Evolutionary conservation across 78 protist species (phyloP).

Genomic region (Dictyostelium citrinum): DNA sequence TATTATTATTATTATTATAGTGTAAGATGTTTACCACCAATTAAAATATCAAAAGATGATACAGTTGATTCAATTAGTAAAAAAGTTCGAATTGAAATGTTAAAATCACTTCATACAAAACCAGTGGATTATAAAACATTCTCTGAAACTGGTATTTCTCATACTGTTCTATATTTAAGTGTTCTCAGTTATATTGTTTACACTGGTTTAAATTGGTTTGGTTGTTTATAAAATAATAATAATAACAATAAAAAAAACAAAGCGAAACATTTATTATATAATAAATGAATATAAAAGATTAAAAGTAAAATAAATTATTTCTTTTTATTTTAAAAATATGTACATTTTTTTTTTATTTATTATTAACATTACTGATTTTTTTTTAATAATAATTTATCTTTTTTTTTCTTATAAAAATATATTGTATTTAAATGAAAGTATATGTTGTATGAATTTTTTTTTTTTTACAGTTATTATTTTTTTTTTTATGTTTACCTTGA

Average conservation of each 20-base stretch:
- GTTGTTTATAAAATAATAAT: neutral
- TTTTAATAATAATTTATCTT: neutral
- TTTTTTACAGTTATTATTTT: neutral
- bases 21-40: conserved; percentile 45
- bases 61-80: neutral
- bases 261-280: neutral
- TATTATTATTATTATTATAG: too few relatives aligned
- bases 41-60: neutral
- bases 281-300: neutral
- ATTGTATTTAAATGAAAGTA: neutral
- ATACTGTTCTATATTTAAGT: neutral
- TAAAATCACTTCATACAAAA: neutral
- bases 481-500: conserved; percentile 80
- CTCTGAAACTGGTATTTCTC: neutral
- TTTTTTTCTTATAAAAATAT: too few relatives aligned
- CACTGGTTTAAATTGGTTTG: neutral
- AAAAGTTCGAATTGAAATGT: conserved; percentile 19
- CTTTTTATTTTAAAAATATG: neutral
- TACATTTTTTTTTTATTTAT: neutral
- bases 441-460: neutral
- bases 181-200: neutral
- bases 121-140: conserved; percentile 1
- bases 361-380: too few relatives aligned
- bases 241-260: neutral
- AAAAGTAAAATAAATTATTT: neutral